phyloP scores from a whole-genome alignment of 768 basidiomycete species.

The Leccinum boreale region DNA sequence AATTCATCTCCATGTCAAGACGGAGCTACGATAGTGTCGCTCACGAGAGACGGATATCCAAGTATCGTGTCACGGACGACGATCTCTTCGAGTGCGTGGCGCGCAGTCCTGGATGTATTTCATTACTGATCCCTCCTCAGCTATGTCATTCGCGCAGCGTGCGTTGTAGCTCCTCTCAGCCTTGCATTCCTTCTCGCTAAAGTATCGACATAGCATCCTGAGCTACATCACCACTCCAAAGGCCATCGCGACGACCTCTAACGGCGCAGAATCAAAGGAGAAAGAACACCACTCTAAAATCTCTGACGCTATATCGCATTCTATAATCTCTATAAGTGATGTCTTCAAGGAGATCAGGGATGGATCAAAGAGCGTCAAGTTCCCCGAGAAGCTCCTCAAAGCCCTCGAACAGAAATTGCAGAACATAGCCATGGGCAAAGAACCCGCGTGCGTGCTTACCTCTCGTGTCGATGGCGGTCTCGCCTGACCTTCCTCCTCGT shows the following conservation, averaged over 20 bases:
- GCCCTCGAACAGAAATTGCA: conserved; percentile 87
- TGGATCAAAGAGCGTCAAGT: conserved; percentile 83
- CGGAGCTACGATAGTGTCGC: conserved; percentile 72
- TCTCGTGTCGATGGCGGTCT: conserved; percentile 1
- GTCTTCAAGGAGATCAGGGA: conserved; percentile 77
- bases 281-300: conserved; percentile 68
- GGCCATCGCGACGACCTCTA: conserved; percentile 30
- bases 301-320: conserved; percentile 55
- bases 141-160: conserved; percentile 84
- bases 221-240: conserved; percentile 69
- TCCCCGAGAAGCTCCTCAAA: conserved; percentile 92
- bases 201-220: conserved; percentile 50
- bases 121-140: conserved; percentile 37
- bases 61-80: conserved; percentile 77
- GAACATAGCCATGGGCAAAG: conserved; percentile 91
- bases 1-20: conserved; percentile 50
- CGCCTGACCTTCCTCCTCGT: background rate
- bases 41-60: conserved; percentile 70
- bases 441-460: conserved; percentile 64
- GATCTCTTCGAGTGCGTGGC: conserved; percentile 77
- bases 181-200: conserved; percentile 5
- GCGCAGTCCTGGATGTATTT: background rate
- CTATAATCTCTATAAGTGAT: conserved; percentile 64
- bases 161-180: conserved; percentile 32
- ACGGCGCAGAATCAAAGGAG: conserved; percentile 43